phyloP scores from a whole-genome alignment of 1,284 basidiomycete species.

The Tausonia pullulans region DNA sequence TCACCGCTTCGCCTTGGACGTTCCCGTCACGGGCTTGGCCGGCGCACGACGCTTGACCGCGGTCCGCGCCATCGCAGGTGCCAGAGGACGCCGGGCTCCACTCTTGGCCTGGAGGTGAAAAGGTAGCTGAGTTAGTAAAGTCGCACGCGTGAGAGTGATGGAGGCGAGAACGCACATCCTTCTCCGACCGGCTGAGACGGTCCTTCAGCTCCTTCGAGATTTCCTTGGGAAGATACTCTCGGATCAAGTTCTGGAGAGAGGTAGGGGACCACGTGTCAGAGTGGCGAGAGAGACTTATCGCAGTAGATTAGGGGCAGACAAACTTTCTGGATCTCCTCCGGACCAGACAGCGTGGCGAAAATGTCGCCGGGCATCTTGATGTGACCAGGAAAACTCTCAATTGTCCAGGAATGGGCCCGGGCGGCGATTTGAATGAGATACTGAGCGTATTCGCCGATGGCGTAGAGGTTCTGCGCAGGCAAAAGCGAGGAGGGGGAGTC shows the following conservation, averaged over 20 bases:
- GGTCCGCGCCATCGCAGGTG: not conserved
- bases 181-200: constrained; percentile 31
- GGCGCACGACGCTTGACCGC: constrained; percentile 3
- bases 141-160: constrained; percentile 4
- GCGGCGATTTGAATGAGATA: constrained; percentile 66
- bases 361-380: constrained; percentile 73
- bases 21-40: not conserved
- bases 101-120: not conserved
- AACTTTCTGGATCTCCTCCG: constrained; percentile 17
- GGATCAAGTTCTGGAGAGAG: constrained; percentile 46
- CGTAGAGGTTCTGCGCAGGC: constrained; percentile 62
- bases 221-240: constrained; percentile 52
- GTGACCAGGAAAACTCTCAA: constrained; percentile 69
- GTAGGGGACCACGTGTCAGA: constrained; percentile 11
- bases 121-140: not conserved
- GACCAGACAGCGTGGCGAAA: constrained; percentile 37
- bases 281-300: constrained; percentile 22
- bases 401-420: constrained; percentile 55
- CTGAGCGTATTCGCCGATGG: constrained; percentile 79
- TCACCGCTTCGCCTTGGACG: constrained; percentile 5
- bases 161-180: constrained; percentile 1
- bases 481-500: not conserved
- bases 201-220: constrained; percentile 43
- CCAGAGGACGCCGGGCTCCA: not conserved
- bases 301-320: constrained; percentile 4